phyloP scores from a whole-genome alignment of 2,329 filamentous ascomycete species.

The Colletotrichum sp. region DNA sequence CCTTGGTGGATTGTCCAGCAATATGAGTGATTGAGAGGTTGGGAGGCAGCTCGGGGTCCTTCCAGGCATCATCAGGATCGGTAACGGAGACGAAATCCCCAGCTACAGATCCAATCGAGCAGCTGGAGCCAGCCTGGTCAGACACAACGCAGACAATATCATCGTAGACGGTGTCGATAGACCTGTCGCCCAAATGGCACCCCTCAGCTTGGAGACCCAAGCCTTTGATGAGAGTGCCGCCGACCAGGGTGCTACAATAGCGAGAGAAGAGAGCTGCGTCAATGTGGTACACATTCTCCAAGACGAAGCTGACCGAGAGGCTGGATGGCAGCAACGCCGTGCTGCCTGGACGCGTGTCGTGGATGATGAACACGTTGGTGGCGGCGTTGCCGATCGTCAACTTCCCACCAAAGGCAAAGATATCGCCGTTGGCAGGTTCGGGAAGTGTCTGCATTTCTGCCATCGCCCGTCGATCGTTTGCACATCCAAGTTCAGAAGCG shows the following conservation, averaged over 20 bases:
- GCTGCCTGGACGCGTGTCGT: background rate
- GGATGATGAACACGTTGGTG: slow-evolving; percentile 1
- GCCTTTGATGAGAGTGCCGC: slow-evolving; percentile 4
- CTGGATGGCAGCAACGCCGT: background rate
- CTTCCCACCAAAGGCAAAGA: background rate
- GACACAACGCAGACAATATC: slow-evolving; percentile 1
- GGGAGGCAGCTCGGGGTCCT: background rate
- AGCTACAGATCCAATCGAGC: background rate
- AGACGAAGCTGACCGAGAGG: background rate
- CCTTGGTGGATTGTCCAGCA: background rate
- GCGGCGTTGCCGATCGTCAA: background rate
- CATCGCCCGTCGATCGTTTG: background rate
- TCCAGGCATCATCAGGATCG: background rate
- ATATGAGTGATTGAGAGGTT: background rate
- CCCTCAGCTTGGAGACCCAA: background rate
- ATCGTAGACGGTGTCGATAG: slow-evolving; percentile 1
- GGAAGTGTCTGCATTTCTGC: background rate
- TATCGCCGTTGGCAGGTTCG: background rate
- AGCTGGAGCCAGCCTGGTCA: background rate
- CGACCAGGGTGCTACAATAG: background rate
- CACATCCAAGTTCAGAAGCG: background rate
- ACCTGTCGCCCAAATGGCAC: background rate
- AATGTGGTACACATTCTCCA: slow-evolving; percentile 9
- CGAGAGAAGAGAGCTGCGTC: background rate
- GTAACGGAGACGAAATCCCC: background rate